A percentile compares a stretch with the other conserved stretches of the same genome.
Evolutionary conservation across 2,329 filamentous ascomycete species (phyloP).

Genomic region (Colletotrichum aenigma): DNA sequence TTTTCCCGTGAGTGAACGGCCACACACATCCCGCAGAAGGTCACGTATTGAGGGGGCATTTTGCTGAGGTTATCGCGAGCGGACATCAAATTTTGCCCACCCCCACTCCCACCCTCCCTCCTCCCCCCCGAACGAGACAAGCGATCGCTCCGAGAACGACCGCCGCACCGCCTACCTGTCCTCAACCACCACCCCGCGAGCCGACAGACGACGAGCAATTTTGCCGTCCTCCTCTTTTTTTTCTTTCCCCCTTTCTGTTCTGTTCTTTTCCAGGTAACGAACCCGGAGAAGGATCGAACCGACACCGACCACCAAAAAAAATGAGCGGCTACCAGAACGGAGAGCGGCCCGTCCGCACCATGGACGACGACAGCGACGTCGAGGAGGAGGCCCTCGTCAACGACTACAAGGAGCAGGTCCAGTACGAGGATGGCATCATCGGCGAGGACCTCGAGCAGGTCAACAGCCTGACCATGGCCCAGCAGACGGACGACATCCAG

Average conservation of each 20-base stretch:
- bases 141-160: background rate
- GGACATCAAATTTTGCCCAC: constrained; percentile 17
- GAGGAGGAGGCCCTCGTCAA: constrained; percentile 96
- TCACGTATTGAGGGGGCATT: background rate
- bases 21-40: background rate
- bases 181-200: constrained; percentile 6
- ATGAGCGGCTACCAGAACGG: constrained; percentile 71
- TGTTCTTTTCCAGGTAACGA: background rate
- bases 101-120: background rate
- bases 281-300: background rate
- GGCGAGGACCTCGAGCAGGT: constrained; percentile 77
- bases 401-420: constrained; percentile 95
- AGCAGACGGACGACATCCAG: constrained; percentile 90
- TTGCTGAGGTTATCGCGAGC: background rate
- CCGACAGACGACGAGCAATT: background rate
- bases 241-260: background rate
- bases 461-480: constrained; percentile 70
- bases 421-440: constrained; percentile 82
- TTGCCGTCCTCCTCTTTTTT: background rate
- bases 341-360: constrained; percentile 58
- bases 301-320: background rate
- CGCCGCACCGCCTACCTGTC: constrained; percentile 12
- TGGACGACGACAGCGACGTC: constrained; percentile 86
- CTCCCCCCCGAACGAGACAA: background rate
- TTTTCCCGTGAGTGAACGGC: background rate